Evolutionary conservation across 371 early-diverging fungal species (phyloP).

Genomic region (Conidiobolus incongruus): DNA sequence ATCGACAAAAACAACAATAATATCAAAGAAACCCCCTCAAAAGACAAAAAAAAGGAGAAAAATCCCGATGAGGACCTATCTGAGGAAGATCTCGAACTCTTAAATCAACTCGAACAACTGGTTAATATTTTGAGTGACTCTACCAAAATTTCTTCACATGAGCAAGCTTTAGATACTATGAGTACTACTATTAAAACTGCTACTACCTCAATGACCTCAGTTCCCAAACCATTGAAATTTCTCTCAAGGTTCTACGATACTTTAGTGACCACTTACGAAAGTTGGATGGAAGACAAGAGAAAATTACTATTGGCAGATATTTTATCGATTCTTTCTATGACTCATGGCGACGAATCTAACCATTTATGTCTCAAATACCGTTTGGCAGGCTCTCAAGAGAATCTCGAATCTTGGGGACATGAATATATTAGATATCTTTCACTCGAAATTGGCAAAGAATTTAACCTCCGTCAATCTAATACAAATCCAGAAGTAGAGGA

Average conservation of each 20-base stretch:
- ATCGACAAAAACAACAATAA: background rate
- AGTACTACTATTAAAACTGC: slow-evolving; percentile 77
- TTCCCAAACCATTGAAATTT: slow-evolving; percentile 94
- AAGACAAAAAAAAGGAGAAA: background rate
- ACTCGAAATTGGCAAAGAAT: slow-evolving; percentile 1
- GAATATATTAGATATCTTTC: slow-evolving; percentile 54
- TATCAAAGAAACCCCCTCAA: background rate
- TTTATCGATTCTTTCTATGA: slow-evolving; percentile 88
- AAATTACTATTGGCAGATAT: slow-evolving; percentile 85
- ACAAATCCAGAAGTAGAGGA: too few species aligned
- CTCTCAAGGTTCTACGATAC: slow-evolving; percentile 64
- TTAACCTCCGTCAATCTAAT: background rate
- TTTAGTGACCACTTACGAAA: slow-evolving; percentile 38
- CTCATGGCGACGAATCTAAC: slow-evolving; percentile 66
- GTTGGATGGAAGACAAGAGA: slow-evolving; percentile 50
- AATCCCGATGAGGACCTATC: background rate
- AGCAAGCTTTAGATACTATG: slow-evolving; percentile 66
- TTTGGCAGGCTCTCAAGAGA: slow-evolving; percentile 53
- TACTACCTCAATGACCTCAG: slow-evolving; percentile 93
- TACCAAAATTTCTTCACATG: slow-evolving; percentile 41
- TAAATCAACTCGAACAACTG: background rate
- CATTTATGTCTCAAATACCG: slow-evolving; percentile 69
- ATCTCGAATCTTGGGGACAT: slow-evolving; percentile 92
- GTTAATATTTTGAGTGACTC: slow-evolving; percentile 25
- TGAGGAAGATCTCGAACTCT: slow-evolving; percentile 4